These are phyloP conservation scores for Hypoxylon trugodes DNA, from an alignment of 495 filamentous ascomycete species.

Conservation along the genomic window DNA sequence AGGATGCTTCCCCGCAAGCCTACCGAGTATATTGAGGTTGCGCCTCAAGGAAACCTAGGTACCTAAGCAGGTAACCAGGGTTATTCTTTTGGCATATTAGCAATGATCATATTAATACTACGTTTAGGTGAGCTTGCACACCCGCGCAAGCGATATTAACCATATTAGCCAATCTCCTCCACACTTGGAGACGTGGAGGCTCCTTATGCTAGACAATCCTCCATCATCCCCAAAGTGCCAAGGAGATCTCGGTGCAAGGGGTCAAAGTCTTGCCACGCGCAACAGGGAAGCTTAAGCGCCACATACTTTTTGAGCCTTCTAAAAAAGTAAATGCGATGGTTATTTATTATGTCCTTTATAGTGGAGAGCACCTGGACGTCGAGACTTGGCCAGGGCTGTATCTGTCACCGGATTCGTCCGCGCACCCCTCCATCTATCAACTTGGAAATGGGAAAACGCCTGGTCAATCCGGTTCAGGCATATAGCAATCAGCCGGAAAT, in stretches of 20 bases:
- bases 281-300: constrained; percentile 22
- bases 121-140: neutral
- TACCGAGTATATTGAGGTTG: neutral
- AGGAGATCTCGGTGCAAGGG: constrained; percentile 32
- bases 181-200: constrained; percentile 30
- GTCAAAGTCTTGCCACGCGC: constrained; percentile 15
- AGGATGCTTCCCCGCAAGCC: neutral
- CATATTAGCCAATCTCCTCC: constrained; percentile 42
- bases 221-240: constrained; percentile 38
- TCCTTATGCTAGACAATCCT: constrained; percentile 3
- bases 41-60: no score
- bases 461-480: constrained; percentile 20
- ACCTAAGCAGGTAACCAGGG: neutral
- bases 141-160: constrained; percentile 29
- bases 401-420: neutral
- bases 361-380: constrained; percentile 19
- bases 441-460: constrained; percentile 15
- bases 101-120: constrained; percentile 17
- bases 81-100: constrained; percentile 7
- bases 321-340: neutral
- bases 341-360: constrained; percentile 11
- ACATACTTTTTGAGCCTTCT: constrained; percentile 7
- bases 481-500: constrained; percentile 32
- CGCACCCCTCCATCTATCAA: constrained; percentile 3
- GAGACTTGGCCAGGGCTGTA: constrained; percentile 24